A percentile compares a stretch with the other conserved stretches of the same genome.
Conservation (phyloP, 306 rosid species). For the Castanea crenata region DNA sequence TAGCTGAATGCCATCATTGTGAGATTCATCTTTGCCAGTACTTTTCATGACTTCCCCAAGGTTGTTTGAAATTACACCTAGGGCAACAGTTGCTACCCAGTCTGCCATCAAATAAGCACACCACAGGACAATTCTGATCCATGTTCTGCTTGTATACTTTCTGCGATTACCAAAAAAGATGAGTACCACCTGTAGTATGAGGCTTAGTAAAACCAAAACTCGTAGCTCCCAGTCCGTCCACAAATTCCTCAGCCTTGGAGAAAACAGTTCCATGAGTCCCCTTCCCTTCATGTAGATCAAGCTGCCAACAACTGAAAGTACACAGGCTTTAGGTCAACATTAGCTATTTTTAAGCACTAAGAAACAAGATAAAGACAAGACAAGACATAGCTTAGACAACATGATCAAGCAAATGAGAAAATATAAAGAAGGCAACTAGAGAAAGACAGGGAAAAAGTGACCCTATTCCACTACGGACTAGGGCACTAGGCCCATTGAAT, state of each 20-base stretch:
- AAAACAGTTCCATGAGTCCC: not conserved
- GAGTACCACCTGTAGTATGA: not conserved
- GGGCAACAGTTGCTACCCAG: not conserved
- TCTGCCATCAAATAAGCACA: not conserved
- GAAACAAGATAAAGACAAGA: no score
- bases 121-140: not conserved
- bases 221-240: not conserved
- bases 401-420: no score
- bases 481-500: no score
- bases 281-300: not conserved
- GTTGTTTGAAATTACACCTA: not conserved
- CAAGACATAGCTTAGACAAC: no score
- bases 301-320: not conserved
- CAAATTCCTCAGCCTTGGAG: not conserved
- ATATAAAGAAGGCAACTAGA: no score
- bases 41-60: not conserved
- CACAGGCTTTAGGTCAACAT: no score
- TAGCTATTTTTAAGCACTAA: no score
- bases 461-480: no score
- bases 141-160: not conserved
- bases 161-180: not conserved
- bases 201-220: not conserved
- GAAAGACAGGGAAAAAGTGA: no score
- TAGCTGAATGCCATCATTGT: not conserved
- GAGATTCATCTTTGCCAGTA: not conserved